These are phyloP conservation scores for Pterocarpus macrocarpus DNA, from an alignment of 306 rosid species.

Conservation along the genomic window DNA sequence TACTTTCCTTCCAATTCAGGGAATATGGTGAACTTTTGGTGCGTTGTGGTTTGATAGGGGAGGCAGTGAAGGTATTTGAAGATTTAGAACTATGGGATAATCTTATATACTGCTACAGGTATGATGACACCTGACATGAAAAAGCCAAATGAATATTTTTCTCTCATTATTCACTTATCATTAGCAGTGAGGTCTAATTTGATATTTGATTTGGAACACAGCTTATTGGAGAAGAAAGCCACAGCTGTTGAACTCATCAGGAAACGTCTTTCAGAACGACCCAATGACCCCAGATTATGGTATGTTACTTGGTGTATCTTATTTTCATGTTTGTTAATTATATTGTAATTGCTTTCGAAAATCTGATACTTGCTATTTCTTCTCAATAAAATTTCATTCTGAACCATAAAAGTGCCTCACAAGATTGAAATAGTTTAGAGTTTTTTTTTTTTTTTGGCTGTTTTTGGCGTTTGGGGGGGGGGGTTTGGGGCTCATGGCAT, in stretches of 20 bases:
- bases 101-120: slow-evolving; percentile 88
- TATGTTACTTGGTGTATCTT: slow-evolving; percentile 50
- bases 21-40: slow-evolving; percentile 92
- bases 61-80: slow-evolving; percentile 86
- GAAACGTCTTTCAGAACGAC: slow-evolving; percentile 77
- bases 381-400: no score
- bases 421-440: no score
- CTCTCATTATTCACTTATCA: slow-evolving; percentile 26
- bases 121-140: slow-evolving; percentile 44
- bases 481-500: no score
- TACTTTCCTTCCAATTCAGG: slow-evolving; percentile 56
- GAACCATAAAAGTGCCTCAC: no score
- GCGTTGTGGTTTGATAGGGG: slow-evolving; percentile 92
- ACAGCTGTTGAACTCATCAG: slow-evolving; percentile 95
- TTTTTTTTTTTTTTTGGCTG: no score
- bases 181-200: slow-evolving; percentile 41
- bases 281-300: slow-evolving; percentile 93
- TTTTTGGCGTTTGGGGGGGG: no score
- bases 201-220: slow-evolving; percentile 50
- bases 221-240: slow-evolving; percentile 93
- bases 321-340: slow-evolving; percentile 26
- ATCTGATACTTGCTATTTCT: background rate
- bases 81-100: slow-evolving; percentile 98
- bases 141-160: slow-evolving; percentile 5
- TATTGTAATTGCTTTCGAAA: no score